phyloP scores from a whole-genome alignment of 2,329 filamentous ascomycete genomes.

The Truncatella angustata region DNA sequence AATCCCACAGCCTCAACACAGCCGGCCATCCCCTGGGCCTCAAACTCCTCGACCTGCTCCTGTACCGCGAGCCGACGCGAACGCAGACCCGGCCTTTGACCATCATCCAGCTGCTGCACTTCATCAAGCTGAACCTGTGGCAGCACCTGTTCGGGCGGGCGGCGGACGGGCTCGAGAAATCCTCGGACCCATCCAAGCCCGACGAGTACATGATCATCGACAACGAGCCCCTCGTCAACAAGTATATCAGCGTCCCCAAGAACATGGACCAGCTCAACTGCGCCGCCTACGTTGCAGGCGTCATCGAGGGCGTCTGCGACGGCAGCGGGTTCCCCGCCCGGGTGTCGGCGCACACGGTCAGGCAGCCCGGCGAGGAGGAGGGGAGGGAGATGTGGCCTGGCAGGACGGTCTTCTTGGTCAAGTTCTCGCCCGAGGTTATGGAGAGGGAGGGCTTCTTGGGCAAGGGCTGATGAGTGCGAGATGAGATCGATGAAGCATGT shows the following conservation, averaged over 20 bases:
- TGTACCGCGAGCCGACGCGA: slow-evolving; percentile 75
- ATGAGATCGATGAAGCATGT: not conserved
- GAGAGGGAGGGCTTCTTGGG: slow-evolving; percentile 84
- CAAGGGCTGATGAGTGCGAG: slow-evolving; percentile 38
- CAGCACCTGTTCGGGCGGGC: slow-evolving; percentile 86
- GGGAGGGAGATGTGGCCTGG: slow-evolving; percentile 83
- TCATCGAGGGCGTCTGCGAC: slow-evolving; percentile 94
- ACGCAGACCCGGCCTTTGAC: slow-evolving; percentile 76
- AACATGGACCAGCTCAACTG: slow-evolving; percentile 98
- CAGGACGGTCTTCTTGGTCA: slow-evolving; percentile 92
- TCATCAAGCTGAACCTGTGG: slow-evolving; percentile 92
- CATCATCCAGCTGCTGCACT: slow-evolving; percentile 88
- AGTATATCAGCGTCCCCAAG: slow-evolving; percentile 86
- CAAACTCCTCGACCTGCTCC: slow-evolving; percentile 90
- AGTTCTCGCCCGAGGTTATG: slow-evolving; percentile 87
- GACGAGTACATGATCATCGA: slow-evolving; percentile 99
- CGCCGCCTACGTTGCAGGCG: slow-evolving; percentile 90
- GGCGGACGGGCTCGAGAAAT: slow-evolving; percentile 91
- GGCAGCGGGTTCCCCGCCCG: slow-evolving; percentile 85
- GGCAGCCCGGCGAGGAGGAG: slow-evolving; percentile 40
- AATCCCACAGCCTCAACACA: slow-evolving; percentile 67
- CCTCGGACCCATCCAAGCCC: slow-evolving; percentile 73
- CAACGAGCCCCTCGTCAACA: slow-evolving; percentile 94
- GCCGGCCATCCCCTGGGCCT: slow-evolving; percentile 94
- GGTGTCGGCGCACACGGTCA: slow-evolving; percentile 84